Percentiles rank a stretch among this genome's conserved stretches.
phyloP scores from a whole-genome alignment of 805 yeast species.

The Wickerhamomyces hampshirensis region DNA sequence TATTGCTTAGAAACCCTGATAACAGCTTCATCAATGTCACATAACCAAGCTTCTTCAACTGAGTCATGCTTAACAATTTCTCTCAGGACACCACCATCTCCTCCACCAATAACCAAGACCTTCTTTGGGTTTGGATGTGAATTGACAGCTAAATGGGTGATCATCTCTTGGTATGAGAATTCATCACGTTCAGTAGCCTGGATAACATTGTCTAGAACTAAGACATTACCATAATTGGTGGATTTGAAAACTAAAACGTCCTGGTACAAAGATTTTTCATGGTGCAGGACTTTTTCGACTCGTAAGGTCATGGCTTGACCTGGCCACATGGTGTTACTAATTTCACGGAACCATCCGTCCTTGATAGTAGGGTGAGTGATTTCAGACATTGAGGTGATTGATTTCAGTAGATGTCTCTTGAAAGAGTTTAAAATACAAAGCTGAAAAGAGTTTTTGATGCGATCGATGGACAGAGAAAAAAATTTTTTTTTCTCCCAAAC shows the following conservation, averaged over 20 bases:
- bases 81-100: conserved; percentile 97
- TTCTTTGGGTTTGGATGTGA: conserved; percentile 92
- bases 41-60: conserved; percentile 84
- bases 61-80: conserved; percentile 86
- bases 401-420: background rate
- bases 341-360: conserved; percentile 97
- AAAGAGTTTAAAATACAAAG: background rate
- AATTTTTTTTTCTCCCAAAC: too few species aligned
- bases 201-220: conserved; percentile 90
- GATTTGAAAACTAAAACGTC: conserved; percentile 92
- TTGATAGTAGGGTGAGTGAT: conserved; percentile 38
- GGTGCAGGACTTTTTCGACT: conserved; percentile 82
- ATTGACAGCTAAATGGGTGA: conserved; percentile 87
- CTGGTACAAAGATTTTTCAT: conserved; percentile 84
- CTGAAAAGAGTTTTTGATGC: background rate
- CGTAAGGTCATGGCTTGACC: conserved; percentile 94
- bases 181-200: conserved; percentile 98
- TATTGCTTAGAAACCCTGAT: conserved; percentile 80
- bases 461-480: too few species aligned
- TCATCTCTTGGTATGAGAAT: conserved; percentile 98
- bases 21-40: conserved; percentile 95
- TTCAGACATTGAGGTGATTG: conserved; percentile 25
- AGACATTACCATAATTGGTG: conserved; percentile 90
- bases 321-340: conserved; percentile 96
- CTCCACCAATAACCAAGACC: conserved; percentile 96